A percentile compares a stretch with the other conserved stretches of the same genome.
Conservation (phyloP, 208 protist genomes). For the Leishmania aethiopica region DNA sequence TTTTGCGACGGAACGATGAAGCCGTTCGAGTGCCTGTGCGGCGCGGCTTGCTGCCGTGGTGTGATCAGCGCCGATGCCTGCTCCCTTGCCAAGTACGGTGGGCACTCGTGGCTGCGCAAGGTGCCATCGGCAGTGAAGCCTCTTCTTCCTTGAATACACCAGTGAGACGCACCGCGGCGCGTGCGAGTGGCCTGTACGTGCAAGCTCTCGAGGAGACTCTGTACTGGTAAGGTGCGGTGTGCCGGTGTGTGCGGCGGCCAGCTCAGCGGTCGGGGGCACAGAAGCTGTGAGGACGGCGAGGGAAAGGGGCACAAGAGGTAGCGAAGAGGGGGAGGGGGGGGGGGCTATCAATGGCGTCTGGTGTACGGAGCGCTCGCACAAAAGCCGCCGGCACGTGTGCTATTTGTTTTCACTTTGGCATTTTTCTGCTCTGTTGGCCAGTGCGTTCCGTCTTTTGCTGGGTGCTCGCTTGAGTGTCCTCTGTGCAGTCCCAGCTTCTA, state of each 20-base stretch:
- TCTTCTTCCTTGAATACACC: conserved; percentile 8
- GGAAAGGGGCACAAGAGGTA: neutral
- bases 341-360: neutral
- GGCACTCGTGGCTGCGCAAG: conserved; percentile 65
- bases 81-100: conserved; percentile 62
- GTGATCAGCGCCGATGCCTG: conserved; percentile 58
- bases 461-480: neutral
- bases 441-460: neutral
- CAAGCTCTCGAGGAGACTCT: neutral
- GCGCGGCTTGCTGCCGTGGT: conserved; percentile 60
- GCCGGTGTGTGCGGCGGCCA: neutral
- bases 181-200: neutral
- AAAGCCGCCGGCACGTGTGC: neutral
- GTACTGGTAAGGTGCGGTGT: neutral
- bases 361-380: neutral
- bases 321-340: no score
- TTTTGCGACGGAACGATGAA: conserved; percentile 91
- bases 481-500: neutral
- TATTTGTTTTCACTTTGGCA: neutral
- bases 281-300: neutral
- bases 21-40: conserved; percentile 80
- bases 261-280: neutral
- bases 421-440: neutral
- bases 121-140: conserved; percentile 33
- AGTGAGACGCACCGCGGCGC: neutral